These are phyloP conservation scores for Medicago arabica DNA, from an alignment of 306 rosid species.

Conservation along the genomic window DNA sequence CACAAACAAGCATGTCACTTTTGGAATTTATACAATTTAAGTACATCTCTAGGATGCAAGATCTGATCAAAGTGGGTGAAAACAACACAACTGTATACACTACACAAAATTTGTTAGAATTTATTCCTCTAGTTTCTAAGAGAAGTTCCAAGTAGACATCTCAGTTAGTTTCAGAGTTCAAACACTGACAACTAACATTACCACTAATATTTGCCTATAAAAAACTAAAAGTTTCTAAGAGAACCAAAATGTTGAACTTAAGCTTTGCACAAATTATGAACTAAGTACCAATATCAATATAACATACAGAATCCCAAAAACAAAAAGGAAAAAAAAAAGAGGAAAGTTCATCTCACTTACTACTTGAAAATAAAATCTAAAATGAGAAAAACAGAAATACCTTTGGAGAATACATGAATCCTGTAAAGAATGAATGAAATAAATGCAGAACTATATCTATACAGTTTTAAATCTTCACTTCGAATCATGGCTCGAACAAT, in stretches of 20 bases:
- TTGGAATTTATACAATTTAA: constrained; percentile 43
- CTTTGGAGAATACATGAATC: constrained; percentile 45
- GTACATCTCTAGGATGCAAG: constrained; percentile 21
- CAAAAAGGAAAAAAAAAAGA: neutral
- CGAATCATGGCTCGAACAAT: neutral
- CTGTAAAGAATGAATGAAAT: constrained; percentile 79
- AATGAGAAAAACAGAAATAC: constrained; percentile 52
- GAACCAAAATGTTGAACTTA: constrained; percentile 29
- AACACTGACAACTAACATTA: too few relatives aligned
- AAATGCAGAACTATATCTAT: constrained; percentile 58
- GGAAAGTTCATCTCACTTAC: constrained; percentile 37
- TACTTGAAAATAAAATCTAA: constrained; percentile 49
- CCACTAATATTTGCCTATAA: too few relatives aligned
- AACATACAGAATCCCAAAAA: constrained; percentile 19
- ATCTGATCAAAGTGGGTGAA: constrained; percentile 11
- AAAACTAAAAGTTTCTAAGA: too few relatives aligned
- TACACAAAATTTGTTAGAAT: constrained; percentile 30
- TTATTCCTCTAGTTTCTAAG: constrained; percentile 6
- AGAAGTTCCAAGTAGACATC: neutral
- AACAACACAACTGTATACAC: constrained; percentile 30
- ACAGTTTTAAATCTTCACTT: constrained; percentile 47
- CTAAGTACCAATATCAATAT: constrained; percentile 31
- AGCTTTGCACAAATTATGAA: constrained; percentile 39
- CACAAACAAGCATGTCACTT: constrained; percentile 43
- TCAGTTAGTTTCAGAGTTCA: neutral